phyloP scores from a whole-genome alignment of 23 red algal species.

The Gracilaria domingensis region DNA sequence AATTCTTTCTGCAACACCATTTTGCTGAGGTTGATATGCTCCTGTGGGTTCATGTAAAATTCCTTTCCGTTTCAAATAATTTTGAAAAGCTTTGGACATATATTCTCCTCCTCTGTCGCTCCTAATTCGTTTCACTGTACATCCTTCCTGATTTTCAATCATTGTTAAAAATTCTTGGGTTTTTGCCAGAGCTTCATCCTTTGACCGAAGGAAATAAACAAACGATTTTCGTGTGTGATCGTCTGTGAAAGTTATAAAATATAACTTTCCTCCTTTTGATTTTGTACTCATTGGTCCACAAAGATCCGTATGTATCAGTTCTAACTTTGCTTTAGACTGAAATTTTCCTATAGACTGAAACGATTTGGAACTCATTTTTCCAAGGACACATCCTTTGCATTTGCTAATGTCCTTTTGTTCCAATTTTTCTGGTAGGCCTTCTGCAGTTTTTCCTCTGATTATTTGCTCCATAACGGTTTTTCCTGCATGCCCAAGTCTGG shows the following conservation, averaged over 20 bases:
- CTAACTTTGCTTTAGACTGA: slow-evolving; percentile 45
- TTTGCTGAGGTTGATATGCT: slow-evolving; percentile 53
- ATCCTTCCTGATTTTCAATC: slow-evolving; percentile 21
- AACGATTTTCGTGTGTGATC: slow-evolving; percentile 15
- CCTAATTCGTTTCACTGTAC: slow-evolving; percentile 17
- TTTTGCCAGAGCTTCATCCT: slow-evolving; percentile 10
- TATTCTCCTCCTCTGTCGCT: no score
- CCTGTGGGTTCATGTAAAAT: no score
- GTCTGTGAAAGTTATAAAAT: slow-evolving; percentile 54
- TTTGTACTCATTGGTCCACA: slow-evolving; percentile 31
- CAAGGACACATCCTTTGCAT: slow-evolving; percentile 16
- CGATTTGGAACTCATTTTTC: not conserved
- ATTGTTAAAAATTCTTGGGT: no score
- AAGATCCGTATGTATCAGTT: no score
- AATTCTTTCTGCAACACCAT: slow-evolving; percentile 30
- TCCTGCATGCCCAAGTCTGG: not conserved
- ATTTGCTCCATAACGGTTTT: not conserved
- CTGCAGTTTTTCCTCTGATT: no score
- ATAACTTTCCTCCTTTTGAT: slow-evolving; percentile 29
- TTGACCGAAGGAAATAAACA: slow-evolving; percentile 19
- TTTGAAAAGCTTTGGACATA: not conserved
- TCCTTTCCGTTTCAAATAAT: slow-evolving; percentile 19
- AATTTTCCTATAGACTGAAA: not conserved
- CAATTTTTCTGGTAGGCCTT: slow-evolving; percentile 9
- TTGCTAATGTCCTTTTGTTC: not conserved